phyloP scores from a whole-genome alignment of 148 eudicot genomes.

The Silene uniflora region DNA sequence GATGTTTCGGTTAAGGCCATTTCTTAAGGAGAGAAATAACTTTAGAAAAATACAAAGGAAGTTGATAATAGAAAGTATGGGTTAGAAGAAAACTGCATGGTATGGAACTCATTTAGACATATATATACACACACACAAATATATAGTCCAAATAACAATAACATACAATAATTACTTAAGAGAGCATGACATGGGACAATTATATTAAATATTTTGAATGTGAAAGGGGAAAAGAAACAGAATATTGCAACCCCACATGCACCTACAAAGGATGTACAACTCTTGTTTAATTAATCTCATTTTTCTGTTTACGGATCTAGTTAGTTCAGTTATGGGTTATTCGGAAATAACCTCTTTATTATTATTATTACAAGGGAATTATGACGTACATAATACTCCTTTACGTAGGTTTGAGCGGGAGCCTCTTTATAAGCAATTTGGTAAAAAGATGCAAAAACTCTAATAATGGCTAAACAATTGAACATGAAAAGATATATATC shows the following conservation, averaged over 20 bases:
- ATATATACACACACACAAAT: slow-evolving; percentile 19
- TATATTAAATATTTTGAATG: slow-evolving; percentile 31
- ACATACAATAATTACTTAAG: slow-evolving; percentile 25
- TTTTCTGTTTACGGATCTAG: slow-evolving; percentile 19
- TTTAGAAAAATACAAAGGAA: slow-evolving; percentile 9
- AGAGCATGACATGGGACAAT: slow-evolving; percentile 30
- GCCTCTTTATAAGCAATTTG: slow-evolving; percentile 1
- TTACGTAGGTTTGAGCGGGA: too few species aligned
- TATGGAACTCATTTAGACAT: slow-evolving; percentile 25
- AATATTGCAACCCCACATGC: slow-evolving; percentile 43
- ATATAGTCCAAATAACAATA: slow-evolving; percentile 17
- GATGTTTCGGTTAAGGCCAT: slow-evolving; percentile 42
- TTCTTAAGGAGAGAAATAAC: neutral
- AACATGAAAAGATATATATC: slow-evolving; percentile 6
- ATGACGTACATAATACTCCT: too few species aligned
- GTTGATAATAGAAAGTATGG: slow-evolving; percentile 1
- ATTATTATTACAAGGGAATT: too few species aligned
- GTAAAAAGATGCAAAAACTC: neutral
- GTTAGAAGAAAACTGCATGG: slow-evolving; percentile 25
- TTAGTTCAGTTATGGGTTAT: neutral
- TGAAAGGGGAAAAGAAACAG: slow-evolving; percentile 38
- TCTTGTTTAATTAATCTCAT: slow-evolving; percentile 23
- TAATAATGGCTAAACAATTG: slow-evolving; percentile 19
- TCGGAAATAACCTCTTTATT: neutral
- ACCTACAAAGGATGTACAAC: slow-evolving; percentile 36